These are phyloP conservation scores for Endocarpon pusillum DNA, from an alignment of 495 filamentous ascomycete genomes.

Conservation along the genomic window DNA sequence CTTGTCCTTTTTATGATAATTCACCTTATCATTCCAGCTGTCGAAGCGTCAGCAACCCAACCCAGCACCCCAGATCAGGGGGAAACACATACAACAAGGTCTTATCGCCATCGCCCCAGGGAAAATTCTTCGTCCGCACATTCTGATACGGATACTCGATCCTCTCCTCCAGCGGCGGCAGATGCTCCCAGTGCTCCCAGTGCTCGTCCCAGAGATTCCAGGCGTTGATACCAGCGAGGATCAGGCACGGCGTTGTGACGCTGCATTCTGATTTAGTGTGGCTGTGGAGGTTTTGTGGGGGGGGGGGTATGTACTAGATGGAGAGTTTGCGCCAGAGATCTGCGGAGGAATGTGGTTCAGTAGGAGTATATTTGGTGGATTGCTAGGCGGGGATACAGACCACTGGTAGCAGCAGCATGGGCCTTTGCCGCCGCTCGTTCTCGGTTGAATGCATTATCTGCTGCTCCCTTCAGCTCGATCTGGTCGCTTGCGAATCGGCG, in stretches of 20 bases:
- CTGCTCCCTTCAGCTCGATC: conserved; percentile 27
- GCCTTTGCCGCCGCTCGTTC: conserved; percentile 72
- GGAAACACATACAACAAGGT: conserved; percentile 48
- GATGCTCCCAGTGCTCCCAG: conserved; percentile 85
- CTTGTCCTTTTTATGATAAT: too few relatives aligned
- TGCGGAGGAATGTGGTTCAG: conserved; percentile 29
- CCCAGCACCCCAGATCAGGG: background rate
- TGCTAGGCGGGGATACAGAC: conserved; percentile 30
- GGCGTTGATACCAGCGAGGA: conserved; percentile 58
- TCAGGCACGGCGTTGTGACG: conserved; percentile 48
- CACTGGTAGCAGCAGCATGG: conserved; percentile 63
- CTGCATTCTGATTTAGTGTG: conserved; percentile 24
- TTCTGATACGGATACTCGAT: conserved; percentile 88
- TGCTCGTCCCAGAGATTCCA: conserved; percentile 85
- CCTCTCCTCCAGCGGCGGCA: conserved; percentile 75
- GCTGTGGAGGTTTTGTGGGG: background rate
- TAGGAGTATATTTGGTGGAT: conserved; percentile 2
- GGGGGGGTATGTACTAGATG: conserved; percentile 50
- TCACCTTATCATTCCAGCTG: conserved; percentile 88
- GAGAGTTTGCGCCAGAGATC: conserved; percentile 89
- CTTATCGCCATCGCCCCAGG: conserved; percentile 87
- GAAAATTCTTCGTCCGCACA: conserved; percentile 76
- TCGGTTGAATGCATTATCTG: conserved; percentile 74
- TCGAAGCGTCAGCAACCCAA: background rate
- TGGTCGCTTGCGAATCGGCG: conserved; percentile 48